A percentile compares a stretch with the other conserved stretches of the same genome.
Evolutionary conservation across 129 eudicot species (phyloP).

Genomic region (Escallonia rubra): DNA sequence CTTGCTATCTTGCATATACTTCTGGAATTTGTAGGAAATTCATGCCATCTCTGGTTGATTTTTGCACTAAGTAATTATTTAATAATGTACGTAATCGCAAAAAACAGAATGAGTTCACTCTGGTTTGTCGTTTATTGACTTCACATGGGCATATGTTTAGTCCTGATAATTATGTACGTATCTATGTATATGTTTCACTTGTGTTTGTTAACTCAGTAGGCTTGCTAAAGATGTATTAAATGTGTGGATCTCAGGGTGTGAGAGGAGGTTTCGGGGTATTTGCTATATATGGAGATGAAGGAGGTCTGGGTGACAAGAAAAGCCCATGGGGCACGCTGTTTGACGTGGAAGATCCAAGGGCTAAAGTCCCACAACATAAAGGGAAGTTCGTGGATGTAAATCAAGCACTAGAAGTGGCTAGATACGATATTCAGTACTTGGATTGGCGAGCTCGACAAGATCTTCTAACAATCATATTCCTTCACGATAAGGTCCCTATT

Average conservation of each 20-base stretch:
- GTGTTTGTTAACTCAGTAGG: neutral
- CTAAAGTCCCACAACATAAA: slow-evolving; percentile 48
- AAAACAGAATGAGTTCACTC: no score
- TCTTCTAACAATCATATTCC: slow-evolving; percentile 86
- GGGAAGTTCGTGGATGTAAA: slow-evolving; percentile 86
- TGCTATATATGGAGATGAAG: slow-evolving; percentile 76
- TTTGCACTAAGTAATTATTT: no score
- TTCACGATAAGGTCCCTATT: slow-evolving; percentile 79
- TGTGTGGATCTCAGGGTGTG: slow-evolving; percentile 45
- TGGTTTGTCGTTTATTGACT: no score
- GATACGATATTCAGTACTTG: slow-evolving; percentile 88
- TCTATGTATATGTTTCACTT: no score
- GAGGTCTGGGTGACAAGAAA: slow-evolving; percentile 62
- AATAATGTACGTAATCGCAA: no score
- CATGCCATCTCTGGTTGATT: no score
- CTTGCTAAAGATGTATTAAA: neutral
- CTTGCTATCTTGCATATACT: no score
- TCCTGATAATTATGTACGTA: no score
- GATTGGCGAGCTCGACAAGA: slow-evolving; percentile 99
- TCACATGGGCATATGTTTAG: no score
- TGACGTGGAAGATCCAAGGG: slow-evolving; percentile 84
- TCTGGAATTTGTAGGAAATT: no score
- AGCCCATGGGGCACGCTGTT: slow-evolving; percentile 63
- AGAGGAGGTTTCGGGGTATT: slow-evolving; percentile 69
- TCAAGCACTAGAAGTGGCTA: slow-evolving; percentile 92